Percentiles rank a stretch among this genome's conserved stretches.
Evolutionary conservation across 108 stramenopile genomes (phyloP).

Genomic region (Discostella pseudostelligera): DNA sequence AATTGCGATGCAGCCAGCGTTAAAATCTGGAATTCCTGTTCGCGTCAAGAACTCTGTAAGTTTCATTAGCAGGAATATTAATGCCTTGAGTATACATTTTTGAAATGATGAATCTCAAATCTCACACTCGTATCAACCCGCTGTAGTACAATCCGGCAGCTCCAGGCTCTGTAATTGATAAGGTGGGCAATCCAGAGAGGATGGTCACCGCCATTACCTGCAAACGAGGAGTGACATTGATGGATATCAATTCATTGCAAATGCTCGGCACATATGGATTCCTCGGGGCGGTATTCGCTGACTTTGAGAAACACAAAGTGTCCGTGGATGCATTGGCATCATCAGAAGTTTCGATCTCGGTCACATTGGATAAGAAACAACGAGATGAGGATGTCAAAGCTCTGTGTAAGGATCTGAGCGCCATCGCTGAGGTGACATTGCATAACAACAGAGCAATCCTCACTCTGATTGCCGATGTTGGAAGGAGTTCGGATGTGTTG

Average conservation of each 20-base stretch:
- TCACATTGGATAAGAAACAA: conserved; percentile 95
- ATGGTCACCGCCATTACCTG: conserved; percentile 96
- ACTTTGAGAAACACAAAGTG: conserved; percentile 92
- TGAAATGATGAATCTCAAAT: too few relatives aligned
- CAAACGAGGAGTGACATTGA: conserved; percentile 82
- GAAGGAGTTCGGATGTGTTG: conserved; percentile 84
- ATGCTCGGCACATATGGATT: conserved; percentile 99
- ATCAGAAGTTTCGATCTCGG: conserved; percentile 95
- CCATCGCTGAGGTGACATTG: conserved; percentile 70
- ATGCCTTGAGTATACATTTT: too few relatives aligned
- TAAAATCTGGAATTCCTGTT: conserved; percentile 82
- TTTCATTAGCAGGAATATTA: too few relatives aligned
- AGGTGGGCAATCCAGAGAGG: conserved; percentile 51
- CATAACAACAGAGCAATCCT: conserved; percentile 76
- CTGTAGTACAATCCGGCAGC: conserved; percentile 94
- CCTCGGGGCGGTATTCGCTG: conserved; percentile 85
- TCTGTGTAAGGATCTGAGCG: conserved; percentile 54
- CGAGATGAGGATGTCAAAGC: conserved; percentile 44
- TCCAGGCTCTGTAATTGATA: conserved; percentile 85
- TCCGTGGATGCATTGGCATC: conserved; percentile 99
- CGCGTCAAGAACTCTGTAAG: conserved; percentile 98
- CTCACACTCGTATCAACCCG: too few relatives aligned
- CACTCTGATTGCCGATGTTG: conserved; percentile 92
- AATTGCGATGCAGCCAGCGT: conserved; percentile 93
- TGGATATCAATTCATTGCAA: conserved; percentile 90